Evolutionary conservation across 805 yeast genomes (phyloP).

Genomic region (Sugiyamaella marilandica): DNA sequence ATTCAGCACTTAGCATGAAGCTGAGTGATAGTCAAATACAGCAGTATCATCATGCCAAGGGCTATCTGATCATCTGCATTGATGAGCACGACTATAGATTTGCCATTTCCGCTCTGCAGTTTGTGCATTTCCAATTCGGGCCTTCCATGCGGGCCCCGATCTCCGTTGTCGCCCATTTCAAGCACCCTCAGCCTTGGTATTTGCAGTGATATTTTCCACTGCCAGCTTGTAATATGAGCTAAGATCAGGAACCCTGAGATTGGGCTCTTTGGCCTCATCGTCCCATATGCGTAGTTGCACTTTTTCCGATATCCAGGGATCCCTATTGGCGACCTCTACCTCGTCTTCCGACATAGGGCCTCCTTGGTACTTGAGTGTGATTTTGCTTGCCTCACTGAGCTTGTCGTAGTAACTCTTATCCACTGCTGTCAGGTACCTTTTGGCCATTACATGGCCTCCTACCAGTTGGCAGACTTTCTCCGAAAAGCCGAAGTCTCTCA

Average conservation of each 20-base stretch:
- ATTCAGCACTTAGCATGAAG: background rate
- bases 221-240: slow-evolving; percentile 10
- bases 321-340: slow-evolving; percentile 10
- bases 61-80: slow-evolving; percentile 10
- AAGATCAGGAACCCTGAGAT: slow-evolving; percentile 9
- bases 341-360: slow-evolving; percentile 14
- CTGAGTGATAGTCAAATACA: slow-evolving; percentile 1
- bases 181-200: too few species aligned
- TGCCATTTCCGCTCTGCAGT: background rate
- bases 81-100: slow-evolving; percentile 7
- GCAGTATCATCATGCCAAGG: slow-evolving; percentile 6
- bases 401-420: slow-evolving; percentile 8
- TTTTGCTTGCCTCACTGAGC: slow-evolving; percentile 12
- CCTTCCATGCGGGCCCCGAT: background rate
- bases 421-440: slow-evolving; percentile 14
- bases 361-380: slow-evolving; percentile 12
- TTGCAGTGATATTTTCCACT: slow-evolving; percentile 6
- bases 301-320: slow-evolving; percentile 15
- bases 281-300: slow-evolving; percentile 13
- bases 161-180: background rate
- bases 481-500: slow-evolving; percentile 15
- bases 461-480: slow-evolving; percentile 18
- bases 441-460: slow-evolving; percentile 17
- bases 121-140: background rate
- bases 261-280: slow-evolving; percentile 13